Conservation (phyloP, 192 early-diverging fungal species). For the Linnemannia hyalina region DNA sequence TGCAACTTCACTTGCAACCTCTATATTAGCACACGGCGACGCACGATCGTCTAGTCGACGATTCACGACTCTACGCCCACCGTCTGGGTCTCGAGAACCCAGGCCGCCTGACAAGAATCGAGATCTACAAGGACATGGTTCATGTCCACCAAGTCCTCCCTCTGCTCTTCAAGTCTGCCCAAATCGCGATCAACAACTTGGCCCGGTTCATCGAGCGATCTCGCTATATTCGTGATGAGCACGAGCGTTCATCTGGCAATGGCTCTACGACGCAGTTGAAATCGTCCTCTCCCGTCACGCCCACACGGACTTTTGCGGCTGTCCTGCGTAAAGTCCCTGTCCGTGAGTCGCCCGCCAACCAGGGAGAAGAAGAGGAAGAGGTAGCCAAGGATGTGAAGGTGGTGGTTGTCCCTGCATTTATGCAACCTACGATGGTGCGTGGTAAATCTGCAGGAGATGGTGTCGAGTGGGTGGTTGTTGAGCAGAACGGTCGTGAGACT, state of each 20-base stretch:
- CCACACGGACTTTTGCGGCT: background rate
- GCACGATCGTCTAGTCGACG: slow-evolving; percentile 23
- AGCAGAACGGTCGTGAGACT: slow-evolving; percentile 18
- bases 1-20: background rate
- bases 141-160: slow-evolving; percentile 23
- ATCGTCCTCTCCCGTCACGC: background rate
- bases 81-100: slow-evolving; percentile 26
- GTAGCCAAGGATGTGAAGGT: too few relatives aligned
- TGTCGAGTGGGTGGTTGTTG: slow-evolving; percentile 41
- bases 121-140: slow-evolving; percentile 31
- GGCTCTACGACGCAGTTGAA: too few relatives aligned
- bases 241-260: background rate
- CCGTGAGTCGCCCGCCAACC: background rate
- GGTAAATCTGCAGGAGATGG: slow-evolving; percentile 16
- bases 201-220: slow-evolving; percentile 30
- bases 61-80: slow-evolving; percentile 20
- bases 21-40: slow-evolving; percentile 20
- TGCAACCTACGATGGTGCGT: slow-evolving; percentile 14
- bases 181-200: slow-evolving; percentile 12
- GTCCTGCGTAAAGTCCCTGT: slow-evolving; percentile 2
- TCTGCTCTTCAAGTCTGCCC: slow-evolving; percentile 7
- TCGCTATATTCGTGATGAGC: background rate
- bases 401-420: slow-evolving; percentile 5
- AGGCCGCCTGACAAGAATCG: background rate
- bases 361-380: background rate